phyloP scores from a whole-genome alignment of 805 yeast genomes.

The Candida coleopterorum region DNA sequence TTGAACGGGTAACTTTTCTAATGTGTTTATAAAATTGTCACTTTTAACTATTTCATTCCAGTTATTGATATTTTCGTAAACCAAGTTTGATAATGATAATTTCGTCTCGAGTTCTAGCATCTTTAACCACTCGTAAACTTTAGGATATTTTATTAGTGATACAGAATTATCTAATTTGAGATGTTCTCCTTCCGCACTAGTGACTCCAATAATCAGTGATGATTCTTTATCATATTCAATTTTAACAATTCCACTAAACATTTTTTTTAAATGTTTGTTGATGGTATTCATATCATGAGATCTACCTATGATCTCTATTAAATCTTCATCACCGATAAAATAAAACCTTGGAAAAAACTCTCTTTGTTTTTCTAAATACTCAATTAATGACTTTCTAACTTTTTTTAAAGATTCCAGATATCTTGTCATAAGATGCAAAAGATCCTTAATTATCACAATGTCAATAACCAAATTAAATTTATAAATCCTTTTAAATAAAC shows the following conservation, averaged over 20 bases:
- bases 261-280: constrained; percentile 58
- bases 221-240: constrained; percentile 32
- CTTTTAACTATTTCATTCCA: background rate
- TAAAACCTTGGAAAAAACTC: constrained; percentile 74
- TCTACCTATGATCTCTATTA: constrained; percentile 76
- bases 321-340: constrained; percentile 87
- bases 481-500: constrained; percentile 45
- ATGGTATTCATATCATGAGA: constrained; percentile 41
- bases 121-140: constrained; percentile 59
- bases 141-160: constrained; percentile 33
- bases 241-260: constrained; percentile 62
- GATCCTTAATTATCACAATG: constrained; percentile 44
- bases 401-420: constrained; percentile 51
- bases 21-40: constrained; percentile 20
- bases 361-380: constrained; percentile 77
- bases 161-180: constrained; percentile 43
- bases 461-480: constrained; percentile 53
- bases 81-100: constrained; percentile 38
- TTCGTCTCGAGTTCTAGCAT: constrained; percentile 53
- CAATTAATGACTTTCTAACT: constrained; percentile 63
- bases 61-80: constrained; percentile 23
- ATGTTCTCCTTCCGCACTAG: constrained; percentile 64
- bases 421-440: constrained; percentile 44
- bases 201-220: constrained; percentile 40
- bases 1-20: constrained; percentile 50